Base-by-base conservation (phyloP, 164 flowering plant species). In the Dillenia turbinata region DNA sequence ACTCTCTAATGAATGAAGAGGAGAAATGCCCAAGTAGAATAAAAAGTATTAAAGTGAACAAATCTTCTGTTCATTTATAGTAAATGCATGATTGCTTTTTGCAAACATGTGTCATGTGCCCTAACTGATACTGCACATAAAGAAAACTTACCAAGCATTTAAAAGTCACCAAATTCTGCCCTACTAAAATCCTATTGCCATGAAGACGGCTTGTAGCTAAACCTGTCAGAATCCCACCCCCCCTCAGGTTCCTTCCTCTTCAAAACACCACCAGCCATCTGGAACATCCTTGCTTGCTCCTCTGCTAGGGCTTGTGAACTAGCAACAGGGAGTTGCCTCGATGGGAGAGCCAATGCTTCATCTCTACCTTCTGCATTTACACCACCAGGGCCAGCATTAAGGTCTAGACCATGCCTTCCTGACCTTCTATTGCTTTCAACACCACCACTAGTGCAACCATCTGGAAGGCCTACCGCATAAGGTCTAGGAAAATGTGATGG, bases 321-420 rank as follows among this genome's bases (percentile, higher is more conserved):
- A 51, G 80, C 62, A 77, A 77, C 78, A 13, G 92, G 68, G 44
- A 74, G 70, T 63, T 79, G 95, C 66, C 92, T 82, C 12, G 79
- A 65, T 53, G 69, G 61, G 33, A 70, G 51, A 52, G 81, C 45
- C 24, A 83, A 65, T 56, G 77, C 75, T 53, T 91, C 96, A 59
- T 87, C 90, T 60, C 85, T 85, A 51, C 82, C 83, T 50, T 87
- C 98, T 6, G 56, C 26, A 50, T 88, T 94, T 44, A 68, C 15
- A 44, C 67, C 75, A 45, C 85, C 90, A 47, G 95, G 97, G 26
- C 98, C 98, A 8, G 92, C 76, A 76, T 94, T 91, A 8, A 94
- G 82, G 70, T 94, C 97, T 22, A 94, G 69, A 51, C 88, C 86
- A 59, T 82, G 90, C 66, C 85, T 77, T 26, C 73, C 74, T 89